Percentiles rank a stretch among this genome's conserved stretches.
Evolutionary conservation across 2,329 filamentous ascomycete genomes (phyloP).

Genomic region (Sphaceloma murrayae): DNA sequence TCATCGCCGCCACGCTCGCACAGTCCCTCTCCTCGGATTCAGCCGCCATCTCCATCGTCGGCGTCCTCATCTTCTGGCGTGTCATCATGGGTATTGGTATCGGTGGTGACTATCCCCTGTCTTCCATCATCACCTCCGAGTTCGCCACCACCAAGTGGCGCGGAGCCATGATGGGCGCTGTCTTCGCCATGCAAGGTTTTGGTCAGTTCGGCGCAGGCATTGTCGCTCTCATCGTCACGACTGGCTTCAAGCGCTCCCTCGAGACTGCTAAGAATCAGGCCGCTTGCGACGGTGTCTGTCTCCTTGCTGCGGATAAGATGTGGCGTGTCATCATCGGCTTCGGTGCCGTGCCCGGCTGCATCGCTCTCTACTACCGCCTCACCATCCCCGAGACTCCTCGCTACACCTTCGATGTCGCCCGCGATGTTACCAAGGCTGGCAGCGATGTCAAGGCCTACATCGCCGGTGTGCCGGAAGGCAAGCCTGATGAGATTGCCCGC

Average conservation of each 20-base stretch:
- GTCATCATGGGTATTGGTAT: constrained; percentile 72
- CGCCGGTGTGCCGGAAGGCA: constrained; percentile 51
- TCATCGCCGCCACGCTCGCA: constrained; percentile 67
- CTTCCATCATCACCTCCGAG: constrained; percentile 76
- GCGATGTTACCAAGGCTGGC: constrained; percentile 63
- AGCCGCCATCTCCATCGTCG: constrained; percentile 51
- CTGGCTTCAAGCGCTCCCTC: constrained; percentile 32
- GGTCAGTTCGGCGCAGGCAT: constrained; percentile 69
- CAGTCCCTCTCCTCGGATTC: constrained; percentile 59
- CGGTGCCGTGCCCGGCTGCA: constrained; percentile 67
- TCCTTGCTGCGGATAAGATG: constrained; percentile 72
- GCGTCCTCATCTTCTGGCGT: constrained; percentile 70
- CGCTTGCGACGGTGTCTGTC: constrained; percentile 55
- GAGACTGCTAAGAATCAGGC: constrained; percentile 34
- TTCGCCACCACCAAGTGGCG: constrained; percentile 79
- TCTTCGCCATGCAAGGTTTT: constrained; percentile 81
- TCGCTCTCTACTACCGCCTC: constrained; percentile 76
- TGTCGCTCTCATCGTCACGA: constrained; percentile 56
- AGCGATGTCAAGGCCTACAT: constrained; percentile 69
- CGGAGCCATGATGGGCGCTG: constrained; percentile 77
- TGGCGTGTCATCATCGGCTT: constrained; percentile 75
- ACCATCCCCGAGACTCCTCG: constrained; percentile 83
- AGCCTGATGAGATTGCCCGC: constrained; percentile 58
- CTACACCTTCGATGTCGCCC: constrained; percentile 74
- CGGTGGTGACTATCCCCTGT: constrained; percentile 71